Base-by-base conservation (phyloP, 768 basidiomycete genomes). In the Leccinum obscurum region DNA sequence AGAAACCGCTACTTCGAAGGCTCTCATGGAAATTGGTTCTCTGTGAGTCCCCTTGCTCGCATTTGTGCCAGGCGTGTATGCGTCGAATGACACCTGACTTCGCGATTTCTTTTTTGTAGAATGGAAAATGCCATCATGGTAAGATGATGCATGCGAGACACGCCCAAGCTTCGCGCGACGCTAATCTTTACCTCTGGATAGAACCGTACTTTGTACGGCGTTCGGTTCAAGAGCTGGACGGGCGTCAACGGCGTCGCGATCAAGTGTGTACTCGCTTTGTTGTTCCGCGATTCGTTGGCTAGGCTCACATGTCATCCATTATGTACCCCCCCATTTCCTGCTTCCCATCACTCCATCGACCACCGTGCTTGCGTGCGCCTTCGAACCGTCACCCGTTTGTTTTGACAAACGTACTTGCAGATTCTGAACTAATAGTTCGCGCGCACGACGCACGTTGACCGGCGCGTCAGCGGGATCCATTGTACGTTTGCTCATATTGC, bases 141-240 rank as follows among this genome's bases (percentile, higher is more conserved):
- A 30, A 8, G 20, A 44, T 44, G 13, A 49, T 15, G 13, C 48
- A 13, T 49, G 13, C 48, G 24, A 26, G 20, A 26, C 7, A 26
- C 24, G 7, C 22, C n/a, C 7, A 14, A 17, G 37, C 15, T 3
- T 39, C 17, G 6, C 17, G 17, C 15, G 13, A 50, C 49, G 15
- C 20, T 15, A 8, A 26, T n/a, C 13, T 49, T 49, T 14, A 48
- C 46, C n/a, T 41, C 39, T 41, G 7, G 17, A 41, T 57, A 85
- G 84, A 80, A 79, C 62, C 77, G 79, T 55, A 70, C 79, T 0
- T 70, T 85, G 3, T 86, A 86, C 58, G 85, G 75, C 7, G 85
- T 85, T n/a, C 79, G 85, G 10, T 87, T 86, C 75, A 86, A 86
- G 74, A 86, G 85, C 66, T 86, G 84, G 84, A 81, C 83, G 1